Evolutionary conservation across 345 rosid species (phyloP).

Genomic region (Pistacia vera): DNA sequence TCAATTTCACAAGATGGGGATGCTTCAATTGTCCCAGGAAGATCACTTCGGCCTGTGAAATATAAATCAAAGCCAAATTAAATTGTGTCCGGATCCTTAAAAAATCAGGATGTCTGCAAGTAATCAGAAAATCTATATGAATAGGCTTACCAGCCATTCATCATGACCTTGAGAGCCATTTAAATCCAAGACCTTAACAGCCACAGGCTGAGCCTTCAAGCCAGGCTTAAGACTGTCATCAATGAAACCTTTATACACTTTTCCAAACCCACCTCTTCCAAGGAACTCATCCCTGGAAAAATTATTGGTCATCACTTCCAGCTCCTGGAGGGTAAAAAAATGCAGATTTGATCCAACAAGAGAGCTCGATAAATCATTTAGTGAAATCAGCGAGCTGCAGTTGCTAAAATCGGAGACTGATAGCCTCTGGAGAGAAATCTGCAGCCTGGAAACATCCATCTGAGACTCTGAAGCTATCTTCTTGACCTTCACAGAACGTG

Average conservation of each 20-base stretch:
- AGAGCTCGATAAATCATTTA: conserved; percentile 41
- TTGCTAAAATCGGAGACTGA: conserved; percentile 53
- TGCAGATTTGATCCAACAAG: conserved; percentile 44
- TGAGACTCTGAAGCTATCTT: background rate
- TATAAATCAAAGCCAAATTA: no score
- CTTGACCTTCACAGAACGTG: conserved; percentile 28
- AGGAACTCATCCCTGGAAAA: conserved; percentile 46
- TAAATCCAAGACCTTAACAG: conserved; percentile 57
- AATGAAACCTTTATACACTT: conserved; percentile 61
- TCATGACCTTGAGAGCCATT: conserved; percentile 65
- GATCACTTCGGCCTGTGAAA: conserved; percentile 58
- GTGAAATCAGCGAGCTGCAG: conserved; percentile 35
- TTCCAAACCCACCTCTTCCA: conserved; percentile 73
- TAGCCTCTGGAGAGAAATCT: conserved; percentile 34
- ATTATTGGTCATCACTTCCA: conserved; percentile 33
- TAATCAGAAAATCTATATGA: background rate
- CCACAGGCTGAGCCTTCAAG: conserved; percentile 56
- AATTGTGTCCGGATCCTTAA: no score
- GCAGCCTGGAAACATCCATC: conserved; percentile 14
- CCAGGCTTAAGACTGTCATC: conserved; percentile 48
- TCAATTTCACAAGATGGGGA: conserved; percentile 64
- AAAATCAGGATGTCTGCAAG: no score
- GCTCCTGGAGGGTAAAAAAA: conserved; percentile 53
- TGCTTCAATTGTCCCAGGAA: conserved; percentile 78
- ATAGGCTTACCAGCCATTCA: conserved; percentile 65